Evolutionary conservation across 768 basidiomycete genomes (phyloP), one percentile per base, ranked within the genome.

Genomic region (Trametes maxima): DNA sequence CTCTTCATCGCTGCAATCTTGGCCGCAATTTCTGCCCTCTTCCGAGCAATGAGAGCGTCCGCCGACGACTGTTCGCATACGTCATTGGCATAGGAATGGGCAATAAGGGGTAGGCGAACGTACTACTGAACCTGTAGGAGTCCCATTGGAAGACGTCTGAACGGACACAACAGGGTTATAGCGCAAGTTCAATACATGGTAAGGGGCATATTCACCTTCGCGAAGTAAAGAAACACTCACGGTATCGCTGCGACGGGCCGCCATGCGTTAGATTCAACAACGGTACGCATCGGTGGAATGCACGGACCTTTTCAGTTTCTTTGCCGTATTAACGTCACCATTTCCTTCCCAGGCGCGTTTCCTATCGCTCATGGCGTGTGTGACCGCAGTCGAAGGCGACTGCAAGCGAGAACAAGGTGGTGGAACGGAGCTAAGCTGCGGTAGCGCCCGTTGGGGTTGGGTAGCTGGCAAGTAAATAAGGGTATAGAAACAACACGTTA

Each of bases 1-100:
- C 73, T 79, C 72, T 82, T 85, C 82, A 92, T 88, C 2, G 86
- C 86, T 2, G 93, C 93, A 22, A 92, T 80, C 72, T 93, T 94
- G 16, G 94, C 93, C 12, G 89, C 82, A 63, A 95, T 87, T 73
- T 94, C 90, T 6, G 92, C 90, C 40, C 87, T 82, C 74, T 91
- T 92, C 75, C 90, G 89, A 21, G 89, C 88, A 56, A 94, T 92
- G 67, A 92, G 82, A 33, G 83, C 88, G 65, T 85, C 83, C 63
- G 78, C 78, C 37, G 82, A 78, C 12, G 80, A 60, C 82, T 85
- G 24, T 5, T 12, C 2, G 7, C 19, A 17, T 35, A 5, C 43
- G 12, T 17, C 14, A 12, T 56, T 28, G 68, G 45, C 19, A 60
- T 53, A 19, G 51, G 49, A 40, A 33, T 36, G 19, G 17, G 42